Percentiles rank a stretch among this genome's conserved stretches.
Conservation (phyloP, 1,284 basidiomycete genomes). For the Vanrija sp. region DNA sequence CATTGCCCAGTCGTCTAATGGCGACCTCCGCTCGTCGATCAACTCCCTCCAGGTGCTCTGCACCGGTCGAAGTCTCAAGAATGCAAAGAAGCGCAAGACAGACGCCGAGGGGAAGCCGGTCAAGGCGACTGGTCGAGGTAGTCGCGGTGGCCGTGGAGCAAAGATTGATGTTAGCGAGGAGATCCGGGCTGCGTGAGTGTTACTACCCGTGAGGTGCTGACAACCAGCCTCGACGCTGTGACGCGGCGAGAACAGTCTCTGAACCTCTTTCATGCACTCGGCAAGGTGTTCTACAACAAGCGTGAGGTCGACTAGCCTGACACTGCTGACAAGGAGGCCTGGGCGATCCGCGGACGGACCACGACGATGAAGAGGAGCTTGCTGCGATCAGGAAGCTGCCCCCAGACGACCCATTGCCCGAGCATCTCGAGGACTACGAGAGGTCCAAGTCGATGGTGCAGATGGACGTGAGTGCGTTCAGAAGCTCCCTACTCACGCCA, state of each 20-base stretch:
- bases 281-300: conserved; percentile 93
- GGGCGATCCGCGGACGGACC: conserved; percentile 33
- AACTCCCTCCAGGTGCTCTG: conserved; percentile 81
- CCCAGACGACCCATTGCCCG: conserved; percentile 56
- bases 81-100: conserved; percentile 18
- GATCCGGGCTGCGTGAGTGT: conserved; percentile 44
- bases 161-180: conserved; percentile 45
- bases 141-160: conserved; percentile 32
- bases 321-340: conserved; percentile 25
- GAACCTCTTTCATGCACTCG: conserved; percentile 85
- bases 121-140: conserved; percentile 10
- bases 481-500: conserved; percentile 4
- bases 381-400: conserved; percentile 21
- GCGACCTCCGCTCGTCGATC: conserved; percentile 87
- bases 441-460: conserved; percentile 73
- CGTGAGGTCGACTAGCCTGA: conserved; percentile 53
- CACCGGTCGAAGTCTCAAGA: conserved; percentile 7
- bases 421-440: conserved; percentile 58
- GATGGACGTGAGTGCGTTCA: conserved; percentile 60
- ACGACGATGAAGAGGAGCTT: conserved; percentile 33
- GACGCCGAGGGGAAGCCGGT: conserved; percentile 9
- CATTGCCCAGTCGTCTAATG: conserved; percentile 72
- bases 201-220: not conserved
- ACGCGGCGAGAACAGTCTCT: conserved; percentile 80
- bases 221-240: conserved; percentile 59